These are phyloP conservation scores for Tricholoma sp. DNA, from an alignment of 768 basidiomycete genomes.

Conservation along the genomic window DNA sequence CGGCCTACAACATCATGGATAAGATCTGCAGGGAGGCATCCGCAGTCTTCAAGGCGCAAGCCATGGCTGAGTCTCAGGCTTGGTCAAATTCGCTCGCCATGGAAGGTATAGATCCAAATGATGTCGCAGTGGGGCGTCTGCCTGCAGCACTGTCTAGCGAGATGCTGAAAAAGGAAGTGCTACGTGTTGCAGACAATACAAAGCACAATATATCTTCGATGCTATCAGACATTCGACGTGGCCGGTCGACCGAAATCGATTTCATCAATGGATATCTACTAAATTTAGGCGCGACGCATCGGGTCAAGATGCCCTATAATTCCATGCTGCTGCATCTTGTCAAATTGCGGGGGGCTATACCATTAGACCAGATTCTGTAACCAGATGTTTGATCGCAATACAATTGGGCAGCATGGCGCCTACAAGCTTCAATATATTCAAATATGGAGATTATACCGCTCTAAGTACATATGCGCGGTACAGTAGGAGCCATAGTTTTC, in stretches of 20 bases:
- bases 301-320: constrained; percentile 55
- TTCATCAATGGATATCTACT: constrained; percentile 81
- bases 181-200: constrained; percentile 54
- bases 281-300: constrained; percentile 51
- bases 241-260: constrained; percentile 69
- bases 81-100: constrained; percentile 27
- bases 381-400: background rate
- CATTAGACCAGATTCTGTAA: constrained; percentile 44
- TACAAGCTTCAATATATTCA: too few species aligned
- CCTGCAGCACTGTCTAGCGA: constrained; percentile 40
- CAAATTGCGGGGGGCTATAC: constrained; percentile 51
- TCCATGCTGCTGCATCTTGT: constrained; percentile 52
- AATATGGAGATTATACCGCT: too few species aligned
- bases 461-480: too few species aligned
- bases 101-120: constrained; percentile 20
- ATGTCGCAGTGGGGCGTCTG: constrained; percentile 31
- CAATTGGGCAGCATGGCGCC: background rate
- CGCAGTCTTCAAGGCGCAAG: constrained; percentile 49
- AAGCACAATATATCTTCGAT: constrained; percentile 75
- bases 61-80: constrained; percentile 34
- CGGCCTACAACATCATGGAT: constrained; percentile 39
- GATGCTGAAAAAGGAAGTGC: constrained; percentile 51
- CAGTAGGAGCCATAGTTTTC: too few species aligned
- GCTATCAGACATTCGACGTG: constrained; percentile 62
- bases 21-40: constrained; percentile 72